Percentiles rank a stretch among this genome's conserved stretches.
phyloP scores from a whole-genome alignment of 768 basidiomycete genomes.

The Kwoniella sp. region DNA sequence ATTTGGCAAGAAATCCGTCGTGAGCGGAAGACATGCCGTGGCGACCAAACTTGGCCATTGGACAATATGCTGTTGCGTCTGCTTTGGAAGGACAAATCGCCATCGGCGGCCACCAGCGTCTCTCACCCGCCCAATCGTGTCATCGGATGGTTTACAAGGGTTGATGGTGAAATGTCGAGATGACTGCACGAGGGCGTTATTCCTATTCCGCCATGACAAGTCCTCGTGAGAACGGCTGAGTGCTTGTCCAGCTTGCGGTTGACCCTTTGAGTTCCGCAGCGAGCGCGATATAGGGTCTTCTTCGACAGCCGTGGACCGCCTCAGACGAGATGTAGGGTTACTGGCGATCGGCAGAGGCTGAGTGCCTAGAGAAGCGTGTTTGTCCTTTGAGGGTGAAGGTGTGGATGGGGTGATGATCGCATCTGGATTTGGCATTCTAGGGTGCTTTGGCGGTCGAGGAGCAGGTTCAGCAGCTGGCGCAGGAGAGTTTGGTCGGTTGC shows the following conservation, averaged over 20 bases:
- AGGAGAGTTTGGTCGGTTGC: conserved; percentile 15
- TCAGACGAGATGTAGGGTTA: conserved; percentile 7
- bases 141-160: conserved; percentile 49
- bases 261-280: conserved; percentile 53
- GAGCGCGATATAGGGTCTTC: conserved; percentile 24
- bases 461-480: neutral
- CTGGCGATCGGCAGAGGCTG: conserved; percentile 26
- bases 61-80: conserved; percentile 72
- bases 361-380: conserved; percentile 4
- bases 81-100: conserved; percentile 69
- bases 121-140: conserved; percentile 40
- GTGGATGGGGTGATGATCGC: conserved; percentile 26
- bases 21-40: conserved; percentile 84
- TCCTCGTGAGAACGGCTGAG: conserved; percentile 28
- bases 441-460: neutral
- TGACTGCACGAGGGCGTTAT: conserved; percentile 56
- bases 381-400: conserved; percentile 28
- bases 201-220: conserved; percentile 38
- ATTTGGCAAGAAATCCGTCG: conserved; percentile 83
- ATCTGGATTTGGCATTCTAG: conserved; percentile 19
- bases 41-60: conserved; percentile 89
- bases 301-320: conserved; percentile 10
- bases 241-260: conserved; percentile 3
- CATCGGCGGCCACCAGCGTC: conserved; percentile 67
- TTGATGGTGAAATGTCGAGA: conserved; percentile 56